Evolutionary conservation across 1,284 basidiomycete genomes (phyloP), one percentile per base, ranked within the genome.

Genomic region (Meira miltonrushii): DNA sequence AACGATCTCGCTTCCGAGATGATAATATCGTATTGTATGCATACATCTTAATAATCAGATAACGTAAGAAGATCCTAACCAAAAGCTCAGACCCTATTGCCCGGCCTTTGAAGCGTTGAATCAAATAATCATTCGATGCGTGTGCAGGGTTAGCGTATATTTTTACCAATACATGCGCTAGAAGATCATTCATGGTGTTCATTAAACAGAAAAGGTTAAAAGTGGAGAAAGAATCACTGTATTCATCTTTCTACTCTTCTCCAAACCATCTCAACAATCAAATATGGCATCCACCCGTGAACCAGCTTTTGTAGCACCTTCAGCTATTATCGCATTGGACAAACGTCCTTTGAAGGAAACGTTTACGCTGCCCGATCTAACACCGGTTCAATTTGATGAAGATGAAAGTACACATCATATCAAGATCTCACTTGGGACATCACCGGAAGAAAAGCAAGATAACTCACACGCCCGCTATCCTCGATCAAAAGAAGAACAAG

Each of bases 291-390:
- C 50, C 6, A 53, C 50, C n/a, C 13, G 28, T 13, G 37, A 17
- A 37, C 50, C 50, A 37, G n/a, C 37, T 2, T 58, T 58, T 39
- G 33, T 28, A 1, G 53, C 58, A 10, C 55, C 55, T 19, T 46
- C 50, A 4, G 55, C 41, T 25, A 17, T 60, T 19, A 48, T 59
- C 17, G 25, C 44, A 3, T 46, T 56, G n/a, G 40, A 40, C 9
- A 52, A 57, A 13, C 54, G 58, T 9, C 58, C 58, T 7, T 39
- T 56, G 8, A 9, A 8, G 12, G 40, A 48, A 19, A 25, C 19
- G 3, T 58, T 59, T 25, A 58, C 46, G 9, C 43, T 59, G 5
- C 58, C 58, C 10, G 58, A 59, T 40, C n/a, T 48, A 12, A 58
- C 58, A 28, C 54, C 55, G 5, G 15, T 50, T 21, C 19, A 17